Conservation (phyloP, 306 rosid genomes). For the Pterocarpus santalinus region DNA sequence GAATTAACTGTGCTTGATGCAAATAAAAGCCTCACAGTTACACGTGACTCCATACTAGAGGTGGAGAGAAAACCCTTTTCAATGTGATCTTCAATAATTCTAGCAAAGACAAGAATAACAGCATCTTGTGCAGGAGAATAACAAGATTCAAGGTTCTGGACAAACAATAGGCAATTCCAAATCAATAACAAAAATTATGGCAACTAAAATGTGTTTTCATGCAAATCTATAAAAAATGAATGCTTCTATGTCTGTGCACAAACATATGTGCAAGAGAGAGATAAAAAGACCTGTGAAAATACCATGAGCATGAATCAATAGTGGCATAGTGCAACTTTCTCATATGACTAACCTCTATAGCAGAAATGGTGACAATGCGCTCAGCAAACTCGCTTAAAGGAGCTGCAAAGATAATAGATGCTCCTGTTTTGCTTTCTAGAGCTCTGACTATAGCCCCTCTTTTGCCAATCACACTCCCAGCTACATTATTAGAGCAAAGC, state of each 20-base stretch:
- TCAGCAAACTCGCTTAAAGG: slow-evolving; percentile 57
- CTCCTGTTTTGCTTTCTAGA: slow-evolving; percentile 68
- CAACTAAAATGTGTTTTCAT: slow-evolving; percentile 3
- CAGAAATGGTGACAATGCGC: slow-evolving; percentile 70
- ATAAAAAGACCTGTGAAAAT: slow-evolving; percentile 8
- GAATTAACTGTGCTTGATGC: slow-evolving; percentile 45
- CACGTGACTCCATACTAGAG: slow-evolving; percentile 51
- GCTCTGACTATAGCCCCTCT: slow-evolving; percentile 63
- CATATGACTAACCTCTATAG: slow-evolving; percentile 64
- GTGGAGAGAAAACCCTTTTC: slow-evolving; percentile 54
- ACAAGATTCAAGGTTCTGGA: slow-evolving; percentile 60
- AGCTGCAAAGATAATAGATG: slow-evolving; percentile 69
- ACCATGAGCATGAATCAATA: slow-evolving; percentile 10
- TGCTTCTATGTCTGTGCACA: background rate
- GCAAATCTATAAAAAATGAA: slow-evolving; percentile 29
- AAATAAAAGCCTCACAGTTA: slow-evolving; percentile 64
- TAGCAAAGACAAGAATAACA: slow-evolving; percentile 63
- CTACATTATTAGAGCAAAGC: slow-evolving; percentile 64
- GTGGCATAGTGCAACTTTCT: slow-evolving; percentile 24
- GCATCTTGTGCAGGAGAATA: slow-evolving; percentile 78
- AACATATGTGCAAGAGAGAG: slow-evolving; percentile 5
- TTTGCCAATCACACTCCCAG: slow-evolving; percentile 76
- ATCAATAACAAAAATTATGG: slow-evolving; percentile 40
- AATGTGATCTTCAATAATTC: slow-evolving; percentile 65
- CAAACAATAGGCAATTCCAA: slow-evolving; percentile 34